A percentile compares a stretch with the other conserved stretches of the same genome.
phyloP scores from a whole-genome alignment of 345 rosid species.

The Moricandia moricandioides region DNA sequence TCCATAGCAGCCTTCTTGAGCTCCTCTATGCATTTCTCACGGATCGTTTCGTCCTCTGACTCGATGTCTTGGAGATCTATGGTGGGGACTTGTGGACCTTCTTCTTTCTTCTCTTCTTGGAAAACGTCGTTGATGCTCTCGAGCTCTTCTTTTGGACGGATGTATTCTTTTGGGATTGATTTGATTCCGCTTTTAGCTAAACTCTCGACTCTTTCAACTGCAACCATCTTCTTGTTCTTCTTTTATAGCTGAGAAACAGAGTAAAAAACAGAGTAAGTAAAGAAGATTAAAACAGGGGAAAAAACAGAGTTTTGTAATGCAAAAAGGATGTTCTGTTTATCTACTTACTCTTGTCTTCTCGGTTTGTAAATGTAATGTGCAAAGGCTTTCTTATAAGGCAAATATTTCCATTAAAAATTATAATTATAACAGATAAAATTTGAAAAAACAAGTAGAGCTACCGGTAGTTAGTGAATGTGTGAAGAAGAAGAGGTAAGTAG shows the following conservation, averaged over 20 bases:
- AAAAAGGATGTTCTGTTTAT: neutral
- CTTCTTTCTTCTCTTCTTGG: slow-evolving; percentile 67
- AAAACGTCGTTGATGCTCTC: slow-evolving; percentile 64
- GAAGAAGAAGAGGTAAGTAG: slow-evolving; percentile 6
- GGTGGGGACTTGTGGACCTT: slow-evolving; percentile 85
- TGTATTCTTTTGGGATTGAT: slow-evolving; percentile 72
- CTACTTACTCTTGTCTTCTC: neutral
- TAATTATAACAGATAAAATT: neutral
- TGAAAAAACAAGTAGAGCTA: neutral
- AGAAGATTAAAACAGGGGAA: slow-evolving; percentile 8
- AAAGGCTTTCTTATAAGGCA: slow-evolving; percentile 12
- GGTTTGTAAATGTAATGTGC: slow-evolving; percentile 6
- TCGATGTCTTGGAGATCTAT: slow-evolving; percentile 63
- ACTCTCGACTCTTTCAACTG: slow-evolving; percentile 59
- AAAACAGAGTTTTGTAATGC: slow-evolving; percentile 14
- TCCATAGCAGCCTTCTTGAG: slow-evolving; percentile 62
- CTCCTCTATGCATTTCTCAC: slow-evolving; percentile 52
- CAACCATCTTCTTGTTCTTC: slow-evolving; percentile 29
- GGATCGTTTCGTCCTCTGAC: slow-evolving; percentile 45
- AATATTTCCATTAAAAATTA: neutral
- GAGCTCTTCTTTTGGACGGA: slow-evolving; percentile 79
- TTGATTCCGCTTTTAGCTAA: slow-evolving; percentile 68
- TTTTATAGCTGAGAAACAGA: slow-evolving; percentile 7
- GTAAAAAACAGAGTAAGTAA: slow-evolving; percentile 21
- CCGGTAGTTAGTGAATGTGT: slow-evolving; percentile 27